phyloP scores from a whole-genome alignment of 129 eudicot genomes.

The Helianthus annuus region DNA sequence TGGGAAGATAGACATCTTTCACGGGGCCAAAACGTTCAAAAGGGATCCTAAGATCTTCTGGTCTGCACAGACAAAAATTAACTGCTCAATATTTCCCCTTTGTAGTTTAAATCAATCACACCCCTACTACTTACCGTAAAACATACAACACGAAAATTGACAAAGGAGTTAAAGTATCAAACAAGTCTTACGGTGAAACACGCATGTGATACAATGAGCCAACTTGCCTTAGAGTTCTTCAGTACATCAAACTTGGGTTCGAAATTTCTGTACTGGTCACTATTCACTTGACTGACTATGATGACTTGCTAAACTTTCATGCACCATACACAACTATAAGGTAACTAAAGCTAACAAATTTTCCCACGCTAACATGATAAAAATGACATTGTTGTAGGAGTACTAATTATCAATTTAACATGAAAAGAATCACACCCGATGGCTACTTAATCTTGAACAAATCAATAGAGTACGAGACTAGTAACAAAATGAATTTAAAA shows the following conservation, averaged over 20 bases:
- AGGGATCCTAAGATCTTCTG: conserved; percentile 87
- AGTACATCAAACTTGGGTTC: neutral
- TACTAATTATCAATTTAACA: neutral
- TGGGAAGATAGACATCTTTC: conserved; percentile 84
- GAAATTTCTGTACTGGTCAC: neutral
- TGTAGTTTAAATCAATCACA: neutral
- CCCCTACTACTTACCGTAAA: neutral
- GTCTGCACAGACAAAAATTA: conserved; percentile 48
- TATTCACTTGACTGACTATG: neutral
- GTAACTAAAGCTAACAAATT: neutral
- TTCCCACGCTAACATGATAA: neutral
- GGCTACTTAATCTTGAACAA: neutral
- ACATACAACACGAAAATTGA: neutral
- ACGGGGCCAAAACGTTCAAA: conserved; percentile 91
- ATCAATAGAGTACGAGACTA: neutral
- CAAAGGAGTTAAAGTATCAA: neutral
- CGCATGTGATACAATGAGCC: neutral
- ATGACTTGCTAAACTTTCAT: neutral
- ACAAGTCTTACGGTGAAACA: conserved; percentile 2
- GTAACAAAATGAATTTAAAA: neutral
- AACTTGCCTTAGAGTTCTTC: neutral
- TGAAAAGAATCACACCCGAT: neutral
- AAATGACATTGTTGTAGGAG: conserved; percentile 1
- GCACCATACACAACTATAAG: neutral
- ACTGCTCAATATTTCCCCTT: neutral